A percentile compares a stretch with the other conserved stretches of the same genome.
These are phyloP conservation scores for Salix suchowensis DNA, from an alignment of 345 rosid species.

Conservation along the genomic window DNA sequence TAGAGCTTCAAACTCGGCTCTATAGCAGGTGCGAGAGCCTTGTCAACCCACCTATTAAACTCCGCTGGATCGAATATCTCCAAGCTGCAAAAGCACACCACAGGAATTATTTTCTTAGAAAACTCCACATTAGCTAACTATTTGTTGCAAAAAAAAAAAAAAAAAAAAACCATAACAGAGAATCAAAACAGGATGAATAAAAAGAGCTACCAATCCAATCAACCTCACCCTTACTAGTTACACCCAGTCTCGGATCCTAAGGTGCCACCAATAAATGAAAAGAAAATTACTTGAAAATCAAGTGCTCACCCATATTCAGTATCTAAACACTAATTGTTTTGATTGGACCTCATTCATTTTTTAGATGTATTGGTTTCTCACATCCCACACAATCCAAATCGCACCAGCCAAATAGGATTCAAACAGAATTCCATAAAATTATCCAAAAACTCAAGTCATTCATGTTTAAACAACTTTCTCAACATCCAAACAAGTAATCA, in stretches of 20 bases:
- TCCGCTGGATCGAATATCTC: constrained; percentile 58
- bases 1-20: constrained; percentile 73
- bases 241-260: not conserved
- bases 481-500: not conserved
- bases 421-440: not conserved
- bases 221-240: too few relatives aligned
- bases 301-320: not conserved
- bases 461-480: not conserved
- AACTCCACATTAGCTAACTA: too few relatives aligned
- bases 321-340: not conserved
- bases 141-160: not conserved
- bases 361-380: not conserved
- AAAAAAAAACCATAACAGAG: not conserved
- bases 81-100: constrained; percentile 36
- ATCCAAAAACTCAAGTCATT: too few relatives aligned
- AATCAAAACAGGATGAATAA: not conserved
- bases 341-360: too few relatives aligned
- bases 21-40: constrained; percentile 61
- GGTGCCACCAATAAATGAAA: not conserved
- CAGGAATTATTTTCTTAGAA: too few relatives aligned
- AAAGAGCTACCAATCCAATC: not conserved
- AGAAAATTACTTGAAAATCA: not conserved
- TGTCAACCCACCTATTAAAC: constrained; percentile 86
- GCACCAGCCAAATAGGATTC: not conserved
- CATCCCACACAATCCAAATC: not conserved